Conservation (phyloP, 805 yeast species). For the Wickerhamomyces alni region DNA sequence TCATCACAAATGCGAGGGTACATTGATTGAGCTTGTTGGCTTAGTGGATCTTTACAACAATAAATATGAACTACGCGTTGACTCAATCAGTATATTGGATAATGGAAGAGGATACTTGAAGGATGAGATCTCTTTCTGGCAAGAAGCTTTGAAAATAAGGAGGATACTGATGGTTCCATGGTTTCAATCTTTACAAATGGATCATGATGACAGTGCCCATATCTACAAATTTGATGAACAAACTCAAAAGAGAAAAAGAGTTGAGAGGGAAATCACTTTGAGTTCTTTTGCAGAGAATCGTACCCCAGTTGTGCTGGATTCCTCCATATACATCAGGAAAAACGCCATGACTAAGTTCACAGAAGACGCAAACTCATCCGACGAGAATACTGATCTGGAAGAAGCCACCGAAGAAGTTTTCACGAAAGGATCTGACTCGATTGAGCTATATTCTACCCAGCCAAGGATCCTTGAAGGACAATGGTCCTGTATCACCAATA, state of each 20-base stretch:
- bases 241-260: conserved; percentile 3
- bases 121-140: conserved; percentile 34
- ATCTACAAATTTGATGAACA: conserved; percentile 3
- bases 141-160: conserved; percentile 20
- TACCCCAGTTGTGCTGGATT: conserved; percentile 13
- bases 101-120: conserved; percentile 20
- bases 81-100: conserved; percentile 18
- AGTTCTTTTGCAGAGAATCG: not conserved
- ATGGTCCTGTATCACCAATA: not conserved
- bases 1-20: conserved; percentile 18
- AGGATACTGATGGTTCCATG: conserved; percentile 27
- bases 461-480: conserved; percentile 4
- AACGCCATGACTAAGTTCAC: conserved; percentile 7
- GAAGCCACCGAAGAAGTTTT: not conserved
- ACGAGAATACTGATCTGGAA: conserved; percentile 4
- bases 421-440: not conserved
- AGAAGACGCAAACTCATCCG: conserved; percentile 10
- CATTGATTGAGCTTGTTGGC: conserved; percentile 26
- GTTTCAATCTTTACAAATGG: conserved; percentile 21
- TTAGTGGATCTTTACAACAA: conserved; percentile 9
- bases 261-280: conserved; percentile 2
- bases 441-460: not conserved
- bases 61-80: conserved; percentile 27
- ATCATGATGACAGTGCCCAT: not conserved
- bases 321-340: conserved; percentile 15